Conservation (phyloP, 2,329 filamentous ascomycete genomes). For the Fusarium avenaceum region DNA sequence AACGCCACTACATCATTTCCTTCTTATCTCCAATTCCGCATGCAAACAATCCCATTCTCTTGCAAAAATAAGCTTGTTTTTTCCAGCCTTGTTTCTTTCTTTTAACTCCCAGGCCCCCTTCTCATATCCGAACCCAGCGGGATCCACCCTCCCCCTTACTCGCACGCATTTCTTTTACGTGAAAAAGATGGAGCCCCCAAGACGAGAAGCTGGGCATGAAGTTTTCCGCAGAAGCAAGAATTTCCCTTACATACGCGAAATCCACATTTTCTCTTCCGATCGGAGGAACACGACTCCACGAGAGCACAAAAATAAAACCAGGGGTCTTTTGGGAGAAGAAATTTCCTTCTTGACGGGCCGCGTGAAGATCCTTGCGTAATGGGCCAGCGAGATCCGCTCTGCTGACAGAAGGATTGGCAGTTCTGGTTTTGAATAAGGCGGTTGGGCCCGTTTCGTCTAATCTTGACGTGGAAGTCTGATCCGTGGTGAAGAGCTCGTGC, state of each 20-base stretch:
- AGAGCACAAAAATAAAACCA: slow-evolving; percentile 8
- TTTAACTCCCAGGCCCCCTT: not conserved
- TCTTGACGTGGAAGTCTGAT: not conserved
- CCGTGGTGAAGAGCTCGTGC: not conserved
- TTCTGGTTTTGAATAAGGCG: not conserved
- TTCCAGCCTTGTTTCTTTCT: not conserved
- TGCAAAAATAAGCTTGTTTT: slow-evolving; percentile 11
- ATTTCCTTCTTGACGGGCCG: slow-evolving; percentile 15
- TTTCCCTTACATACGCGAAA: slow-evolving; percentile 21
- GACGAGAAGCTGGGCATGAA: slow-evolving; percentile 34
- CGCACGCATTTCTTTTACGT: slow-evolving; percentile 43
- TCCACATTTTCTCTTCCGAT: slow-evolving; percentile 24
- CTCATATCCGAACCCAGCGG: not conserved
- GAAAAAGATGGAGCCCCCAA: slow-evolving; percentile 38
- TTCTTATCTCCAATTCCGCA: not conserved
- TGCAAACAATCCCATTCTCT: not conserved
- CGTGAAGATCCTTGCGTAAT: slow-evolving; percentile 14
- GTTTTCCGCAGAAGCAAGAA: not conserved
- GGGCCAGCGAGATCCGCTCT: not conserved
- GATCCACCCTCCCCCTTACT: slow-evolving; percentile 13
- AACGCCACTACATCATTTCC: not conserved
- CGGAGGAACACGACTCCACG: slow-evolving; percentile 29
- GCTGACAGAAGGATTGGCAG: not conserved
- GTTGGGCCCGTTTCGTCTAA: not conserved
- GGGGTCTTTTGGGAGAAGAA: slow-evolving; percentile 4